phyloP scores from a whole-genome alignment of 1,284 basidiomycete species.

The Cutaneotrichosporon sp. region DNA sequence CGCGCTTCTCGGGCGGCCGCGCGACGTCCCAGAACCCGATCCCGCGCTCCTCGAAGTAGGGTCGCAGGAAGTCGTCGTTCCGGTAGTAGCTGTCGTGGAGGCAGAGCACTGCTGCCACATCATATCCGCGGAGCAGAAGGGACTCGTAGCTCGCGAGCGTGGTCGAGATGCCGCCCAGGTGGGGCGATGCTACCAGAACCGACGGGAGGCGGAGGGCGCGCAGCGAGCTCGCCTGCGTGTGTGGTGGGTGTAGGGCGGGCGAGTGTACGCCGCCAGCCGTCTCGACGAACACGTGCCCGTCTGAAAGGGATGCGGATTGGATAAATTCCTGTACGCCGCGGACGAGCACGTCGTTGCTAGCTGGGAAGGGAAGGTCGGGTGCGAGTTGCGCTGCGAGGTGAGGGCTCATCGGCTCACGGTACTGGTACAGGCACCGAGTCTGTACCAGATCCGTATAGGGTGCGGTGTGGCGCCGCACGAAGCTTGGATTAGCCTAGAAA shows the following conservation, averaged over 20 bases:
- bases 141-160: slow-evolving; percentile 93
- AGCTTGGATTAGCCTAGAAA: slow-evolving; percentile 57
- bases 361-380: slow-evolving; percentile 52
- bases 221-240: slow-evolving; percentile 80
- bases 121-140: slow-evolving; percentile 82
- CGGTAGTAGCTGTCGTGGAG: slow-evolving; percentile 83
- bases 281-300: slow-evolving; percentile 77
- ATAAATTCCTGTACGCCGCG: slow-evolving; percentile 63
- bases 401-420: slow-evolving; percentile 85
- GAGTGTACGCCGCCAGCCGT: slow-evolving; percentile 96
- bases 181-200: slow-evolving; percentile 80
- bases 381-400: slow-evolving; percentile 78
- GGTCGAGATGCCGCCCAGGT: slow-evolving; percentile 90
- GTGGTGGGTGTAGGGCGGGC: slow-evolving; percentile 74
- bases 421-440: slow-evolving; percentile 76
- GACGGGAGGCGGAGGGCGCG: slow-evolving; percentile 82
- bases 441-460: slow-evolving; percentile 56
- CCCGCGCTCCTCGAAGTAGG: slow-evolving; percentile 71
- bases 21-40: slow-evolving; percentile 43
- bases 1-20: slow-evolving; percentile 52
- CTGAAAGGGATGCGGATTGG: slow-evolving; percentile 20
- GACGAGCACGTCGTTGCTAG: slow-evolving; percentile 65
- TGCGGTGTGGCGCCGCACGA: slow-evolving; percentile 64
- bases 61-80: slow-evolving; percentile 77
- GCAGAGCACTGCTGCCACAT: slow-evolving; percentile 80